These are phyloP conservation scores for Cardamine resedifolia DNA, from an alignment of 345 rosid species.

Conservation along the genomic window DNA sequence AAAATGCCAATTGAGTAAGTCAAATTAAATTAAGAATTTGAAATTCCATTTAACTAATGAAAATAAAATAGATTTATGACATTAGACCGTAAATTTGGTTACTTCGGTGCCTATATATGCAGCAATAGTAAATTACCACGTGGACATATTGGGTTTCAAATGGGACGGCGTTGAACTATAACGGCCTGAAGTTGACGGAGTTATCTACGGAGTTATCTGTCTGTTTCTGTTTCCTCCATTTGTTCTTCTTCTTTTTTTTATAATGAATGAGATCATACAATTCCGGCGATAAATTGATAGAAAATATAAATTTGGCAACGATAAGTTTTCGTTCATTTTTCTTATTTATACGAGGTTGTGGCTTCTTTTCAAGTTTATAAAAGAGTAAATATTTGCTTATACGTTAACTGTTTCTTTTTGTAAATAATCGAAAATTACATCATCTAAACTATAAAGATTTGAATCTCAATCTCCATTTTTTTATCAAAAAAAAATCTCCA, in stretches of 20 bases:
- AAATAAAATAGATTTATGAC: neutral
- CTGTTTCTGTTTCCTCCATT: neutral
- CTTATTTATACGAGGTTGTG: no score
- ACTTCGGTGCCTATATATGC: neutral
- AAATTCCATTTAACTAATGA: neutral
- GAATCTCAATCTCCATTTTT: no score
- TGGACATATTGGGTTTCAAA: neutral
- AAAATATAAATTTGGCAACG: neutral
- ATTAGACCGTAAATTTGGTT: neutral
- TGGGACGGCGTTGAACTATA: constrained; percentile 2
- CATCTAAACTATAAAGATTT: no score
- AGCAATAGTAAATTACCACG: neutral
- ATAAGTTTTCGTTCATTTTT: no score
- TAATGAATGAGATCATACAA: neutral
- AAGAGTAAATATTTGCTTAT: no score
- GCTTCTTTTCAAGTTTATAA: no score
- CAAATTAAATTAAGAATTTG: neutral
- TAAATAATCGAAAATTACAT: no score
- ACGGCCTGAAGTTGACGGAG: neutral
- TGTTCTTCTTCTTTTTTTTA: neutral
- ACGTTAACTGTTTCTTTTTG: no score
- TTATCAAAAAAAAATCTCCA: no score
- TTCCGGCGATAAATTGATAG: neutral
- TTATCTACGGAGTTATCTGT: neutral
- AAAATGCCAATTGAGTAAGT: neutral